phyloP scores from a whole-genome alignment of 345 rosid genomes.

The Carallia pectinifolia region DNA sequence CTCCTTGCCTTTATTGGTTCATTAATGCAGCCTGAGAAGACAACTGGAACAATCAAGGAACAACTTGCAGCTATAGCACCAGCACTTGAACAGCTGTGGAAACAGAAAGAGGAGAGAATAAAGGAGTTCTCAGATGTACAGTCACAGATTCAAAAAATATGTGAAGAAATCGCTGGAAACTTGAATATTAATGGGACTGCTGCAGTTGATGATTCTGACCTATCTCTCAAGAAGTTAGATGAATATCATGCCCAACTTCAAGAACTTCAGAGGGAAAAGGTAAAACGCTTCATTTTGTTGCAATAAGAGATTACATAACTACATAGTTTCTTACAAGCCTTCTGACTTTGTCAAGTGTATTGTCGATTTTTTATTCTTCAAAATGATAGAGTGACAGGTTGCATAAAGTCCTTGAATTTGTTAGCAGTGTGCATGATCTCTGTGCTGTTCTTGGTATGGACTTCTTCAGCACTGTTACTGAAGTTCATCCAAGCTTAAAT shows the following conservation, averaged over 20 bases:
- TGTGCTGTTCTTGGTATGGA: slow-evolving; percentile 91
- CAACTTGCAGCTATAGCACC: slow-evolving; percentile 96
- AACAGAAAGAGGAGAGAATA: slow-evolving; percentile 89
- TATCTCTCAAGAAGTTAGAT: slow-evolving; percentile 75
- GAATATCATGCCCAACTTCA: slow-evolving; percentile 74
- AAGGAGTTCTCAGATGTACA: slow-evolving; percentile 71
- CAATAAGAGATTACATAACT: neutral
- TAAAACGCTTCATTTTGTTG: slow-evolving; percentile 6
- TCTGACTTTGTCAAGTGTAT: neutral
- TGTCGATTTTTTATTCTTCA: slow-evolving; percentile 20
- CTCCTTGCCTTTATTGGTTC: slow-evolving; percentile 16
- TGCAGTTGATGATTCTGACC: slow-evolving; percentile 77
- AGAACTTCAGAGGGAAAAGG: slow-evolving; percentile 96
- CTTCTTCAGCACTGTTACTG: slow-evolving; percentile 70
- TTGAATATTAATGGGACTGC: slow-evolving; percentile 48
- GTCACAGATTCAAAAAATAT: slow-evolving; percentile 82
- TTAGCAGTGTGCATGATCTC: slow-evolving; percentile 91
- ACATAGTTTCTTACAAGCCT: neutral
- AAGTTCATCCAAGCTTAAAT: slow-evolving; percentile 95
- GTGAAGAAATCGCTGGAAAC: slow-evolving; percentile 81
- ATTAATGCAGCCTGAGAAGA: slow-evolving; percentile 66
- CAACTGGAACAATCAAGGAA: slow-evolving; percentile 88
- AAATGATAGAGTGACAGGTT: slow-evolving; percentile 74
- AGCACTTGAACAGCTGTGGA: slow-evolving; percentile 81
- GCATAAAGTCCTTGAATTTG: slow-evolving; percentile 85